phyloP scores from a whole-genome alignment of 176 grass and related monocot genomes.

The Oryza longistaminata region DNA sequence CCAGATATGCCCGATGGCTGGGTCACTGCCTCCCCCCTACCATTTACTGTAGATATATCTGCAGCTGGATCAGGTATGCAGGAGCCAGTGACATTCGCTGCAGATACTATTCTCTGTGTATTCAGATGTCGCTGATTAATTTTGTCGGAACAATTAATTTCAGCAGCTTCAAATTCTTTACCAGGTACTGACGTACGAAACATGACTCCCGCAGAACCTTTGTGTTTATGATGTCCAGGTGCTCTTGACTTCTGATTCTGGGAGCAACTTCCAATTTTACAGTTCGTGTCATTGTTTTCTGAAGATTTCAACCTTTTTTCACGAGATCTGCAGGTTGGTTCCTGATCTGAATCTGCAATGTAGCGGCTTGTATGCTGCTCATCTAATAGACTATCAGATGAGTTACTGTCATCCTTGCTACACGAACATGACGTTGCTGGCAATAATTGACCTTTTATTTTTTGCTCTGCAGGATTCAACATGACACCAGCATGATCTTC shows the following conservation, averaged over 20 bases:
- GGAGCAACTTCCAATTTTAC: slow-evolving; percentile 3
- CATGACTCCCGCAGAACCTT: neutral
- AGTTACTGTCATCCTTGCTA: slow-evolving; percentile 38
- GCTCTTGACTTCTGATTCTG: slow-evolving; percentile 27
- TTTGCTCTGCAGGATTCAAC: slow-evolving; percentile 35
- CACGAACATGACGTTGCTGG: slow-evolving; percentile 37
- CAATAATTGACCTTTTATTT: slow-evolving; percentile 39
- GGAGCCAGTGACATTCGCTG: slow-evolving; percentile 17
- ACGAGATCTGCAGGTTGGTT: neutral
- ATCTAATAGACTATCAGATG: slow-evolving; percentile 30
- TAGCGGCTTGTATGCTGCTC: slow-evolving; percentile 33
- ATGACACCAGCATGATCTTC: slow-evolving; percentile 34
- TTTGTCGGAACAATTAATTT: slow-evolving; percentile 11
- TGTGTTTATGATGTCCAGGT: slow-evolving; percentile 12
- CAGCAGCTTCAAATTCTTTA: slow-evolving; percentile 23
- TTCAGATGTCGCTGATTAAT: slow-evolving; percentile 22
- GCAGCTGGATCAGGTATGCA: slow-evolving; percentile 14
- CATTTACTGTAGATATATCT: slow-evolving; percentile 9
- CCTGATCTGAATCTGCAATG: slow-evolving; percentile 34
- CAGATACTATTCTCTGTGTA: slow-evolving; percentile 39
- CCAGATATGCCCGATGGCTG: slow-evolving; percentile 23
- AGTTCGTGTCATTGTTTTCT: slow-evolving; percentile 16
- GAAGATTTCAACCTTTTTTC: neutral
- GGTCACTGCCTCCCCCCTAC: neutral
- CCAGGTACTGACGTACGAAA: slow-evolving; percentile 3